Base-by-base conservation (phyloP, 306 rosid species). In the Trifolium dubium region DNA sequence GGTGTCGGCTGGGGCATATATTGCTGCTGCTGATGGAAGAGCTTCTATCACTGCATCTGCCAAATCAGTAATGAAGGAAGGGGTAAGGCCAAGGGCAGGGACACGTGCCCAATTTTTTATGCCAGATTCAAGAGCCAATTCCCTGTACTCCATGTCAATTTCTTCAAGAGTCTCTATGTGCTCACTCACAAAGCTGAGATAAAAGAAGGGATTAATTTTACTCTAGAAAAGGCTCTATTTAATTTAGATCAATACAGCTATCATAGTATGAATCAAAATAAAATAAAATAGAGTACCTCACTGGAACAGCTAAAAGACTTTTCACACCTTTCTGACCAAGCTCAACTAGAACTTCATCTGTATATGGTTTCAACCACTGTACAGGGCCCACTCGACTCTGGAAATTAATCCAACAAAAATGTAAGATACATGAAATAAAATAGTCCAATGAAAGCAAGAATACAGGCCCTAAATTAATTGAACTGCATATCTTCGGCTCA, bases 331-430 rank as follows among this genome's bases (percentile, higher is more conserved):
- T 92, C 92, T 86, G 83, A 83, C 99, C 99, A 63, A 95, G 99
- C 85, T 92, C 96, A 72, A 95, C 96, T 11, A 95, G 92, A 83
- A 88, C 96, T 85, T 95, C 87, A 80, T 95, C 99, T 11, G 99
- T 92, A 76, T 95, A 95, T 1, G 99, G 99, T 78, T 95, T 92
- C 85, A 95, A 83, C 99, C 98, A 95, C 82, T 95, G 90, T 71
- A 95, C 96, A 59, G 99, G 99, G 76, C 99, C 99, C 82, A 95
- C 99, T 40, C 99, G 97, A 83, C 99, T 95, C 99, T 95, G 85
- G 73, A 11, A 72, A 63, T 37, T 58, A 35, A 75, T 67, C 80
- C 86, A 65, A 68, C 74, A 80, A 69, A 79, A 73, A 41, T 19
- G 63, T 69, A 28, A 71, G 79, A 69, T 46, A 41, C 46, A 49